Evolutionary conservation across 1,139 yeast species (phyloP).

Genomic region (Yamadazyma aaseri): DNA sequence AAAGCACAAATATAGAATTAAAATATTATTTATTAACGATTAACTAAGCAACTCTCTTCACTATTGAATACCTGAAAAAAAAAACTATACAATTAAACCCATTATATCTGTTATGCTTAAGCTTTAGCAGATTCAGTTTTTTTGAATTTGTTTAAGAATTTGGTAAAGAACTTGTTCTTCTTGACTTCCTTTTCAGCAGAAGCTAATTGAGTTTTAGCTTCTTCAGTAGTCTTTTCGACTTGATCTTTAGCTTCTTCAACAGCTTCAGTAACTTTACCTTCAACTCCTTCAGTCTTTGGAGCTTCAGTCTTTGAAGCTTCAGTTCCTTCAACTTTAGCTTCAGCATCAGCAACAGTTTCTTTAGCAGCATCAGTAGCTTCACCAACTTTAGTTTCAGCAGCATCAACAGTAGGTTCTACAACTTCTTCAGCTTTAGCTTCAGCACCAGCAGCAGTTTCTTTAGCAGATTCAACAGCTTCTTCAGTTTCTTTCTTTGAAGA

Average conservation of each 20-base stretch:
- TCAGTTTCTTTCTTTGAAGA: slow-evolving; percentile 9
- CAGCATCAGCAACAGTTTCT: slow-evolving; percentile 10
- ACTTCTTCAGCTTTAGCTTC: slow-evolving; percentile 5
- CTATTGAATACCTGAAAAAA: no score
- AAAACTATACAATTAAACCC: slow-evolving; percentile 3
- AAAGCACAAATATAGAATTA: no score
- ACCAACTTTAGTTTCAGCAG: slow-evolving; percentile 14
- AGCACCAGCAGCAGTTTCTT: slow-evolving; percentile 6
- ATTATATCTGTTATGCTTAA: no score
- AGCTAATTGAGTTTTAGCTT: slow-evolving; percentile 31
- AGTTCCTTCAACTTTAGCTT: slow-evolving; percentile 12
- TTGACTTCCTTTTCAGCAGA: slow-evolving; percentile 36
- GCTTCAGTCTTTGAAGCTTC: slow-evolving; percentile 13
- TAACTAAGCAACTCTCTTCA: neutral
- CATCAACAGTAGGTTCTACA: slow-evolving; percentile 13
- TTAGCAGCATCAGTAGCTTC: slow-evolving; percentile 12
- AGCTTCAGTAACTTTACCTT: slow-evolving; percentile 8
- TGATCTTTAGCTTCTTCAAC: slow-evolving; percentile 27
- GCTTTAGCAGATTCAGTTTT: slow-evolving; percentile 39
- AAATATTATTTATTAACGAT: slow-evolving; percentile 1
- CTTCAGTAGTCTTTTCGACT: slow-evolving; percentile 19
- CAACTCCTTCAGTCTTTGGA: slow-evolving; percentile 13
- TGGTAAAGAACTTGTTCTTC: slow-evolving; percentile 53
- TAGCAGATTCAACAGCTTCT: slow-evolving; percentile 9
- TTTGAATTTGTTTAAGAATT: slow-evolving; percentile 47